These are phyloP conservation scores for Lathyrus tuberosus DNA, from an alignment of 306 rosid genomes.

Conservation along the genomic window DNA sequence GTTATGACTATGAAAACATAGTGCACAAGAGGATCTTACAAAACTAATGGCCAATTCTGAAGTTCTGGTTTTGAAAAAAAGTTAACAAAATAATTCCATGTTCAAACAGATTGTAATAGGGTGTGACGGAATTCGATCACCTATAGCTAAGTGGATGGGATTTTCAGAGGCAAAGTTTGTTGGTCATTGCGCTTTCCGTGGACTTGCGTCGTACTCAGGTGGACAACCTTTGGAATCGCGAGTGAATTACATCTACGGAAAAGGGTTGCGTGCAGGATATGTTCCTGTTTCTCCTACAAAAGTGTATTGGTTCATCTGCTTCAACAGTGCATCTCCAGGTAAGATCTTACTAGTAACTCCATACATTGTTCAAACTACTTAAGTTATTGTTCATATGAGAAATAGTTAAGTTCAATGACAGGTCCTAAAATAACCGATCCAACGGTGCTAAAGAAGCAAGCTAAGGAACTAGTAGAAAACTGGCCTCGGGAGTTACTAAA, in stretches of 20 bases:
- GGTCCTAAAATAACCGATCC: conserved; percentile 71
- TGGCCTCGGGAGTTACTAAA: conserved; percentile 63
- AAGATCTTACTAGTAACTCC: neutral
- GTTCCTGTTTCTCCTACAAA: conserved; percentile 86
- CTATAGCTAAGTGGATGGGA: conserved; percentile 90
- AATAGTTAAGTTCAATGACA: conserved; percentile 35
- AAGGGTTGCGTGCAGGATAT: conserved; percentile 80
- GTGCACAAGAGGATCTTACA: conserved; percentile 1
- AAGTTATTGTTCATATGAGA: neutral
- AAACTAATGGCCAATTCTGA: neutral
- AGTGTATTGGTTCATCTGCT: conserved; percentile 96
- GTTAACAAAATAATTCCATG: conserved; percentile 4
- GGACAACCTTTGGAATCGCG: conserved; percentile 70
- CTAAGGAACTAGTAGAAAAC: conserved; percentile 58
- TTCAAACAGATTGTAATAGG: conserved; percentile 76
- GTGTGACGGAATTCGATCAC: conserved; percentile 86
- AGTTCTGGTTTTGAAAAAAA: neutral
- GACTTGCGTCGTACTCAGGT: conserved; percentile 64
- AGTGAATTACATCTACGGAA: conserved; percentile 73
- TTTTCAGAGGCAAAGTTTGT: conserved; percentile 64
- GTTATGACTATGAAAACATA: conserved; percentile 8
- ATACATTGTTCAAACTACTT: neutral
- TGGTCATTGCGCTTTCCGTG: conserved; percentile 84
- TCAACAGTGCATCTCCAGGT: conserved; percentile 81
- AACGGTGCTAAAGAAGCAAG: conserved; percentile 61